A percentile compares a stretch with the other conserved stretches of the same genome.
Conservation (phyloP, 768 basidiomycete genomes). For the Pleurotus ostreatus region DNA sequence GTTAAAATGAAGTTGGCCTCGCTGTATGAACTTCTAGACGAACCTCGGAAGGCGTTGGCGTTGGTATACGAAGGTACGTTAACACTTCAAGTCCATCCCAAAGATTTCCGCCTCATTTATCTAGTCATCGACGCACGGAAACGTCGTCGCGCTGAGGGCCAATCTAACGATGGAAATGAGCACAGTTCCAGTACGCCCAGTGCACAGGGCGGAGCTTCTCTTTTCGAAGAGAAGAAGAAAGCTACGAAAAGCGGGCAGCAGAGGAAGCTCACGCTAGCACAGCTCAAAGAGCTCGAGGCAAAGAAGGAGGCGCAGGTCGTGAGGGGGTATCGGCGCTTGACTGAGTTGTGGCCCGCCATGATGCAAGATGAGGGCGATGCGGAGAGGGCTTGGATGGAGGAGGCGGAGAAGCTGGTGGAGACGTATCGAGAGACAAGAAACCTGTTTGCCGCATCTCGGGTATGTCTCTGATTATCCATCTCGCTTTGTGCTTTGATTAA, state of each 20-base stretch:
- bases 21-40: conserved; percentile 80
- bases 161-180: conserved; percentile 14
- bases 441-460: conserved; percentile 76
- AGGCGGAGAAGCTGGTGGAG: conserved; percentile 85
- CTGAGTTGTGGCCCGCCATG: conserved; percentile 61
- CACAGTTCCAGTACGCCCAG: background rate
- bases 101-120: too few species aligned
- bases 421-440: conserved; percentile 84
- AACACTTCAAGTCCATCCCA: background rate
- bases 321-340: conserved; percentile 53
- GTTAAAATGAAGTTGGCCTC: conserved; percentile 89
- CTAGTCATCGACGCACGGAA: conserved; percentile 61
- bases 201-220: conserved; percentile 32
- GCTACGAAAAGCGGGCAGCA: conserved; percentile 34
- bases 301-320: conserved; percentile 64
- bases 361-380: conserved; percentile 34
- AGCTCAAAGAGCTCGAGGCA: conserved; percentile 59
- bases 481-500: background rate
- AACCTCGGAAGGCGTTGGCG: conserved; percentile 77
- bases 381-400: conserved; percentile 71
- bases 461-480: conserved; percentile 29
- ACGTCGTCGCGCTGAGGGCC: conserved; percentile 27
- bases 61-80: conserved; percentile 75
- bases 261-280: conserved; percentile 51
- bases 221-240: conserved; percentile 67